phyloP scores from a whole-genome alignment of 805 yeast genomes.

The Torulaspora indica region DNA sequence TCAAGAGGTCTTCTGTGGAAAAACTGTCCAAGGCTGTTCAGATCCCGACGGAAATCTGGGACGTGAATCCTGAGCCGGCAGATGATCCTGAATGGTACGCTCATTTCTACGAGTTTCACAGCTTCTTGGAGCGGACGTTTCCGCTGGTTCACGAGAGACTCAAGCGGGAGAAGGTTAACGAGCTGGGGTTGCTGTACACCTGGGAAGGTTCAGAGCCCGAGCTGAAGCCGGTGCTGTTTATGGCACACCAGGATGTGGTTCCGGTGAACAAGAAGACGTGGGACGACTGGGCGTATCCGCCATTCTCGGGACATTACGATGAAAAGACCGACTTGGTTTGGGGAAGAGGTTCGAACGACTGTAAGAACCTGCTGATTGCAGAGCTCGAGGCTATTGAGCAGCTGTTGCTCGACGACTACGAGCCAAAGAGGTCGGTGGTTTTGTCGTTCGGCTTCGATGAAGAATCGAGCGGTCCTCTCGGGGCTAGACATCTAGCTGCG shows the following conservation, averaged over 20 bases:
- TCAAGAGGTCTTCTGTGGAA: conserved; percentile 38
- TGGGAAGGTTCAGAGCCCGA: conserved; percentile 52
- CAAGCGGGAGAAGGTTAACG: conserved; percentile 52
- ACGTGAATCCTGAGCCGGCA: conserved; percentile 40
- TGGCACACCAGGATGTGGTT: conserved; percentile 84
- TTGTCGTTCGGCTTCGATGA: conserved; percentile 76
- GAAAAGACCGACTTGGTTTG: conserved; percentile 49
- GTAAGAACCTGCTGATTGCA: conserved; percentile 64
- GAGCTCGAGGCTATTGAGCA: conserved; percentile 63
- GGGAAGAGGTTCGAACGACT: conserved; percentile 78
- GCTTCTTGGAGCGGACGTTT: conserved; percentile 49
- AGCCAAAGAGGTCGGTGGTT: conserved; percentile 59
- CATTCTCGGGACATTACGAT: conserved; percentile 63
- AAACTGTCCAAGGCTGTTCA: conserved; percentile 55
- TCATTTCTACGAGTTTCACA: conserved; percentile 46
- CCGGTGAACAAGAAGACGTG: conserved; percentile 63
- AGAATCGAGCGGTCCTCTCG: conserved; percentile 60
- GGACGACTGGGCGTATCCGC: conserved; percentile 61
- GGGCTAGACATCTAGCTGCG: conserved; percentile 50
- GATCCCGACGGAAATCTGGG: conserved; percentile 61
- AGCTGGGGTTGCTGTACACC: conserved; percentile 60
- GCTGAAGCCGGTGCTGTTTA: conserved; percentile 61
- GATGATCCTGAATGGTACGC: conserved; percentile 43
- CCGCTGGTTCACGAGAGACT: conserved; percentile 50
- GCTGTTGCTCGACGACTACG: conserved; percentile 46